Evolutionary conservation across 2,329 filamentous ascomycete species (phyloP).

Genomic region (Fusarium xyrophilum): DNA sequence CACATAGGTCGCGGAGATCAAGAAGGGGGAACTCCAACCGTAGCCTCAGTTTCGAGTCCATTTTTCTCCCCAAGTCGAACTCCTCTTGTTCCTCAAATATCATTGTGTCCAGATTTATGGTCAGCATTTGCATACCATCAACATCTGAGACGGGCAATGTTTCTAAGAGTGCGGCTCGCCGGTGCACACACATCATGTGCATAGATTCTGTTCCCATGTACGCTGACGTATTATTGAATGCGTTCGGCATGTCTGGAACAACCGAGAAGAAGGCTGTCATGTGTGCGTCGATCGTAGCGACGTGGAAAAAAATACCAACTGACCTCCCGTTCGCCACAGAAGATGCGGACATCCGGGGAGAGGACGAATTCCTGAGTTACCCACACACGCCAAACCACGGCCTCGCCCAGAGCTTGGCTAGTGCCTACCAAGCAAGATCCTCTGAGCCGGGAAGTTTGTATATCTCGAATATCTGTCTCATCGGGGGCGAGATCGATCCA

Average conservation of each 20-base stretch:
- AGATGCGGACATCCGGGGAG: not conserved
- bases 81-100: not conserved
- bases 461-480: accelerated
- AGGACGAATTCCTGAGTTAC: not conserved
- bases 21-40: not conserved
- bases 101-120: not conserved
- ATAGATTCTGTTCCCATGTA: not conserved
- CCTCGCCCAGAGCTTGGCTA: not conserved
- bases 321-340: not conserved
- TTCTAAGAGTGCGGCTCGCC: accelerated
- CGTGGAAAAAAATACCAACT: not conserved
- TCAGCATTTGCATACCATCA: not conserved
- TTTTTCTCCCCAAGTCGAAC: not conserved
- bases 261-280: not conserved
- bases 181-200: not conserved
- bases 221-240: not conserved
- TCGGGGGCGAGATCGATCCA: too few relatives aligned
- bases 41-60: not conserved
- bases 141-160: accelerated
- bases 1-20: not conserved
- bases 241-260: not conserved
- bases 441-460: accelerated
- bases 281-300: not conserved
- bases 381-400: not conserved
- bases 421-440: accelerated